Percentiles rank a stretch among this genome's conserved stretches.
phyloP scores from a whole-genome alignment of 1,284 basidiomycete species.

The Ceratobasidium sp. region DNA sequence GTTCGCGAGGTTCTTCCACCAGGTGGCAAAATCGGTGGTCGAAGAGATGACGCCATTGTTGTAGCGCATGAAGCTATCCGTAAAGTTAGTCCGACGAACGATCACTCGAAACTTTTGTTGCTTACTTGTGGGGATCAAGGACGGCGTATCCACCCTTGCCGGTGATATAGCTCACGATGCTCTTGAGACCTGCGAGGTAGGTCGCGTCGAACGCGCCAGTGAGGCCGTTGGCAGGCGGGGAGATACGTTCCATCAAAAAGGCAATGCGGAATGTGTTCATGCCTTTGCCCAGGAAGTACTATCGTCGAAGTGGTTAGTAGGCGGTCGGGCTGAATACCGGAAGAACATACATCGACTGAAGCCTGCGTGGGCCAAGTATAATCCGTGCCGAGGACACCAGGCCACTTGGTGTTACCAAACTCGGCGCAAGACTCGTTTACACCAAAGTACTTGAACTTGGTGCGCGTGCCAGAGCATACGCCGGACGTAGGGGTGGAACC shows the following conservation, averaged over 20 bases:
- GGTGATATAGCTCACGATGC: slow-evolving; percentile 68
- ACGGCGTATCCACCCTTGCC: slow-evolving; percentile 66
- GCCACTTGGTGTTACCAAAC: slow-evolving; percentile 56
- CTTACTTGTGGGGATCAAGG: slow-evolving; percentile 62
- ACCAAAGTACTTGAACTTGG: slow-evolving; percentile 71
- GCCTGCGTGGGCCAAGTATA: slow-evolving; percentile 65
- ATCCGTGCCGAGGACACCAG: slow-evolving; percentile 42
- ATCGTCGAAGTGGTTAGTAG: too few species aligned
- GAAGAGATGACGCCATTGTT: slow-evolving; percentile 63
- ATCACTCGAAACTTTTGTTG: too few species aligned
- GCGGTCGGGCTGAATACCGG: too few species aligned
- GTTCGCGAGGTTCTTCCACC: slow-evolving; percentile 67
- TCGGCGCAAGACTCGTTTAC: slow-evolving; percentile 72
- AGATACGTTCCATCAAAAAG: slow-evolving; percentile 68
- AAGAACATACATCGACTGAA: slow-evolving; percentile 58
- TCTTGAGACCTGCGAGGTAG: slow-evolving; percentile 64
- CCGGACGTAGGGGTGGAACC: too few species aligned
- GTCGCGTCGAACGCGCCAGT: slow-evolving; percentile 54
- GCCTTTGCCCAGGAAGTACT: slow-evolving; percentile 65
- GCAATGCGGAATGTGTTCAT: slow-evolving; percentile 74
- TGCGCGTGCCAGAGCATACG: slow-evolving; percentile 54
- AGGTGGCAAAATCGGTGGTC: slow-evolving; percentile 64
- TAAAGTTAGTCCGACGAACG: too few species aligned
- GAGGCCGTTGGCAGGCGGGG: slow-evolving; percentile 58
- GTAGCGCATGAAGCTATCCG: slow-evolving; percentile 67